Evolutionary conservation across 441 rosid species (phyloP).

Genomic region (Pelargonium cotyledonis): DNA sequence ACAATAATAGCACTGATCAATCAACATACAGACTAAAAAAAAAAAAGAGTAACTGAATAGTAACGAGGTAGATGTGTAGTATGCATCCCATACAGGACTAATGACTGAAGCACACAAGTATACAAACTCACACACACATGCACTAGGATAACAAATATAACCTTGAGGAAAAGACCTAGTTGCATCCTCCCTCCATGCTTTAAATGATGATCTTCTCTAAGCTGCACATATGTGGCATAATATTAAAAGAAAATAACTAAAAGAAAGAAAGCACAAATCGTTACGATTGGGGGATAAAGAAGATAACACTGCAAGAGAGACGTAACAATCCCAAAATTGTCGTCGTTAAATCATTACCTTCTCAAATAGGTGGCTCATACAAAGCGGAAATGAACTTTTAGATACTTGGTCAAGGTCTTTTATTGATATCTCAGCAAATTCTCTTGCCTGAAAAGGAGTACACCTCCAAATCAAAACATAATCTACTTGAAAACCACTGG

Average conservation of each 20-base stretch:
- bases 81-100: not conserved
- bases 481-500: constrained; percentile 15
- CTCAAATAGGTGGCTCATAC: constrained; percentile 23
- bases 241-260: not conserved
- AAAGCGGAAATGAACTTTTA: constrained; percentile 80
- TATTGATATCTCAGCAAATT: constrained; percentile 62
- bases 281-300: not conserved
- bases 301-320: not conserved
- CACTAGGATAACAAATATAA: constrained; percentile 18
- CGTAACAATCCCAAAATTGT: not conserved
- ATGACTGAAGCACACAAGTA: not conserved
- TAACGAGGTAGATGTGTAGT: not conserved
- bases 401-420: constrained; percentile 74
- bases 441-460: constrained; percentile 50
- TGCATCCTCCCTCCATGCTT: constrained; percentile 99
- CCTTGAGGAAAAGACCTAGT: constrained; percentile 91
- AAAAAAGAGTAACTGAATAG: not conserved
- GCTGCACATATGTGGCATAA: constrained; percentile 35
- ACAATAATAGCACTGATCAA: not conserved
- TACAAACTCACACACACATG: constrained; percentile 3
- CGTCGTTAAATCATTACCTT: not conserved
- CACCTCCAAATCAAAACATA: constrained; percentile 10
- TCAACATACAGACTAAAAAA: not conserved
- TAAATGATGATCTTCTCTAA: constrained; percentile 89
- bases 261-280: not conserved